Conservation (phyloP, 148 eudicot species). For the Diospyros kaki region DNA sequence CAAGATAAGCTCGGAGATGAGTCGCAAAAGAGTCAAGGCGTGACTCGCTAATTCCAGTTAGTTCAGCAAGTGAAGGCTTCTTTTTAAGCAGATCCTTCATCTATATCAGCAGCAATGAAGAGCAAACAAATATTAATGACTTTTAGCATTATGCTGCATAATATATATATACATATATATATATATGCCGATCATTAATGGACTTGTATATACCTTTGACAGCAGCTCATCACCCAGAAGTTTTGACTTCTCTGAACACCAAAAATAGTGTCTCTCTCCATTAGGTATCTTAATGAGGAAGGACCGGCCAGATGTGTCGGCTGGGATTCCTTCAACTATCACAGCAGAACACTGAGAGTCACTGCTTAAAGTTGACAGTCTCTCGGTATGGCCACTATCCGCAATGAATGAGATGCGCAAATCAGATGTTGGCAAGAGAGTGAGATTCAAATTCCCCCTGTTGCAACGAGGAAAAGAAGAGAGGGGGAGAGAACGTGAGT, state of each 20-base stretch:
- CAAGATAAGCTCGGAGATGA: conserved; percentile 60
- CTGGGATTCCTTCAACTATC: conserved; percentile 53
- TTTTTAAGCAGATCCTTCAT: conserved; percentile 69
- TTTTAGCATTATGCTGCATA: background rate
- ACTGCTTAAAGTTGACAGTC: conserved; percentile 53
- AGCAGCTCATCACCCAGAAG: conserved; percentile 75
- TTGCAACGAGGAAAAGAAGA: conserved; percentile 8
- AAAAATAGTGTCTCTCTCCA: conserved; percentile 51
- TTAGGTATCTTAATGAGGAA: conserved; percentile 49
- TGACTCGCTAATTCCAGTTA: conserved; percentile 83
- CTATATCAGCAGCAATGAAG: conserved; percentile 24
- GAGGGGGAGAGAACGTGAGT: background rate
- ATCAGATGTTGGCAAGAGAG: conserved; percentile 83
- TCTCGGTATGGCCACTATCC: conserved; percentile 65
- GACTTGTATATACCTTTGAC: conserved; percentile 52
- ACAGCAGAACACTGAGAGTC: conserved; percentile 39
- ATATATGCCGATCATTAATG: background rate
- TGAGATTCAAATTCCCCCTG: conserved; percentile 82
- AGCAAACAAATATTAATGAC: background rate
- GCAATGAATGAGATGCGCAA: conserved; percentile 72
- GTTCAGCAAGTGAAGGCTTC: conserved; percentile 73
- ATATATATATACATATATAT: too few relatives aligned
- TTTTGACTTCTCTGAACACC: conserved; percentile 87
- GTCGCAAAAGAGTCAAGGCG: conserved; percentile 78
- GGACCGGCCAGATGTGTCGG: conserved; percentile 82